Conservation (phyloP, 1,139 yeast genomes). For the Candida albicans region DNA sequence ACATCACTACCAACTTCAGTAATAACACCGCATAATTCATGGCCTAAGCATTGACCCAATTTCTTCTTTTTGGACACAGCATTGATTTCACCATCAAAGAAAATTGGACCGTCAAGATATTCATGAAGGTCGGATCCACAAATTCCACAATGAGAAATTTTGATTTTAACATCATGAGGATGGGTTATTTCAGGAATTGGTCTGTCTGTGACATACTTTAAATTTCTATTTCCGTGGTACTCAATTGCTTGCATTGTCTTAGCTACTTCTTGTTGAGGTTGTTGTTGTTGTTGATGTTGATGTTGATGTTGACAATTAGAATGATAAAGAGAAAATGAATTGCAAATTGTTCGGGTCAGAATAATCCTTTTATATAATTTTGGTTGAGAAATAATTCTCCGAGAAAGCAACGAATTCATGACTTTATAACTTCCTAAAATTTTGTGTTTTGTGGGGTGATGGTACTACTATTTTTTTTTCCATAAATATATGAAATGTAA, state of each 20-base stretch:
- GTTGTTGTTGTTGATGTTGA: too few relatives aligned
- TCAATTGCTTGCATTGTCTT: slow-evolving; percentile 53
- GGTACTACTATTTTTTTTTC: too few relatives aligned
- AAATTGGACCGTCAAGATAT: slow-evolving; percentile 52
- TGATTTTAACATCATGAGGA: slow-evolving; percentile 50
- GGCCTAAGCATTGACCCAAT: slow-evolving; percentile 42
- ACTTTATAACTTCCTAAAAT: too few relatives aligned
- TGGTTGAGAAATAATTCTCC: too few relatives aligned
- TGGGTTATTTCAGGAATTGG: slow-evolving; percentile 45
- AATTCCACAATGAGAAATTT: slow-evolving; percentile 55
- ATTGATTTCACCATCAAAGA: slow-evolving; percentile 33
- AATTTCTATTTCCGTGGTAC: slow-evolving; percentile 50
- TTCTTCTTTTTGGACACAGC: slow-evolving; percentile 18
- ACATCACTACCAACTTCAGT: slow-evolving; percentile 26
- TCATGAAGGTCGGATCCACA: slow-evolving; percentile 63
- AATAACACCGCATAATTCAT: slow-evolving; percentile 52
- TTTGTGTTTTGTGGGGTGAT: too few relatives aligned
- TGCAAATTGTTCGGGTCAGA: too few relatives aligned
- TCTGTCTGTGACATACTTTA: slow-evolving; percentile 42
- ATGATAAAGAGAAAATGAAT: too few relatives aligned
- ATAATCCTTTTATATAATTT: too few relatives aligned
- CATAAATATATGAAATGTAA: too few relatives aligned
- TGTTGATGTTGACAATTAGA: too few relatives aligned
- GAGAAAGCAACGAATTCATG: too few relatives aligned
- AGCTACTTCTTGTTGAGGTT: too few relatives aligned